A percentile compares a stretch with the other conserved stretches of the same genome.
phyloP scores from a whole-genome alignment of 73 alveolate species.

The Durusdinium trenchii region DNA sequence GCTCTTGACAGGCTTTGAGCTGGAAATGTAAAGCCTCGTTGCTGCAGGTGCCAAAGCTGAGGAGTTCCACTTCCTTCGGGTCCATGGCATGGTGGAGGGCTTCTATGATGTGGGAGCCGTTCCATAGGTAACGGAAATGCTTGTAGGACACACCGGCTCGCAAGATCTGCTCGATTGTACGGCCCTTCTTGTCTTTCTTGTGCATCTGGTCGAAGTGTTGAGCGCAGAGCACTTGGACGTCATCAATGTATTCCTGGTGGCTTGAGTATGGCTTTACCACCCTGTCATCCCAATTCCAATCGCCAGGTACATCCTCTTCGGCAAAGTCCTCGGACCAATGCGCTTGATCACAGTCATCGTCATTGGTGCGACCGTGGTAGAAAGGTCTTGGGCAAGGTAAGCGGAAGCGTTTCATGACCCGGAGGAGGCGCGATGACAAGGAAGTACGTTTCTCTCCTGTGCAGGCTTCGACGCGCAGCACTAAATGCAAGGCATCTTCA shows the following conservation, averaged over 20 bases:
- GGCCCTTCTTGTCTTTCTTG: background rate
- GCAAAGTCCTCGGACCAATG: background rate
- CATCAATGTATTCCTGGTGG: slow-evolving; percentile 28
- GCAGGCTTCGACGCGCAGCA: slow-evolving; percentile 48
- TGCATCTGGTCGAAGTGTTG: background rate
- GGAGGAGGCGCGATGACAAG: background rate
- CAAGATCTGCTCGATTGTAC: background rate
- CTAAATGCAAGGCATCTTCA: slow-evolving; percentile 39
- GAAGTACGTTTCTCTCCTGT: background rate
- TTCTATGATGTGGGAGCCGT: slow-evolving; percentile 4
- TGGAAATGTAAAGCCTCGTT: slow-evolving; percentile 23
- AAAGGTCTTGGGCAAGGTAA: background rate
- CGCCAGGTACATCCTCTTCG: background rate
- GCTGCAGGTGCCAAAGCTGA: slow-evolving; percentile 33
- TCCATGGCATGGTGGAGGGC: background rate
- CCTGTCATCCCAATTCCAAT: background rate
- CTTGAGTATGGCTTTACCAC: background rate
- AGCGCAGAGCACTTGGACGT: background rate
- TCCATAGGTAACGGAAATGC: slow-evolving; percentile 7
- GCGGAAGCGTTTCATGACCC: background rate
- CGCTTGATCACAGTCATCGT: background rate
- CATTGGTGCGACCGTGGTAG: background rate
- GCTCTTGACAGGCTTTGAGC: background rate
- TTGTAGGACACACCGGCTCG: background rate
- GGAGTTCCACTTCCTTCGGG: background rate